Percentiles rank a stretch among this genome's conserved stretches.
Conservation (phyloP, 2,329 filamentous ascomycete species). For the Beauveria medogensis region DNA sequence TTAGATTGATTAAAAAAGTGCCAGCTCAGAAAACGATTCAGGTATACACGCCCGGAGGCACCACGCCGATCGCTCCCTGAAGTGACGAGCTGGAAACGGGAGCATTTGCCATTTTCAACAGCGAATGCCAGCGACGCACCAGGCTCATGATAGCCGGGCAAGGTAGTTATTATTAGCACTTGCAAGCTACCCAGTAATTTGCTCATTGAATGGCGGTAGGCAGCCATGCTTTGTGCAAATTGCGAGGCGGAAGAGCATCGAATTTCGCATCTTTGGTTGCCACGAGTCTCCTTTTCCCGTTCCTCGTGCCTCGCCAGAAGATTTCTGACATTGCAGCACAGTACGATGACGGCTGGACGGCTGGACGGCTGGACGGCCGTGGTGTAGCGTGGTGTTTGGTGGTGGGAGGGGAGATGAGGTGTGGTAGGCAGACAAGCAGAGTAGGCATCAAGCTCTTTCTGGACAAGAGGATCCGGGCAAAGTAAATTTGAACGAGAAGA, state of each 20-base stretch:
- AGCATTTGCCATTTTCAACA: neutral
- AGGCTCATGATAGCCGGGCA: neutral
- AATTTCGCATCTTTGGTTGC: neutral
- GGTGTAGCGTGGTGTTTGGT: neutral
- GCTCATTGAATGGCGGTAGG: neutral
- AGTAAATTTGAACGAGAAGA: neutral
- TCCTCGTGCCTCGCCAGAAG: neutral
- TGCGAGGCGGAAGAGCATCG: neutral
- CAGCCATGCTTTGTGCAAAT: neutral
- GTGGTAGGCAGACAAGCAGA: neutral
- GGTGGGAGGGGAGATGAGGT: neutral
- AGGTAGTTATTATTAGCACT: neutral
- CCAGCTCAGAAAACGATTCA: conserved; percentile 2
- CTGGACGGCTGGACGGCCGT: neutral
- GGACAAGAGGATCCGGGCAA: neutral
- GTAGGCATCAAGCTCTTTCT: neutral
- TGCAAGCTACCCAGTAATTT: no score
- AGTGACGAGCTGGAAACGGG: neutral
- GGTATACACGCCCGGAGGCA: neutral
- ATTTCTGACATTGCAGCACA: no score
- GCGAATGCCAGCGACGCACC: neutral
- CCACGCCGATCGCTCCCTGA: conserved; percentile 2
- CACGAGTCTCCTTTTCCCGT: neutral
- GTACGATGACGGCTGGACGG: neutral
- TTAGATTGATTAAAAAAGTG: neutral